A percentile compares a stretch with the other conserved stretches of the same genome.
Conservation (phyloP, 805 yeast species). For the Yamadazyma takamatsuzukensis region DNA sequence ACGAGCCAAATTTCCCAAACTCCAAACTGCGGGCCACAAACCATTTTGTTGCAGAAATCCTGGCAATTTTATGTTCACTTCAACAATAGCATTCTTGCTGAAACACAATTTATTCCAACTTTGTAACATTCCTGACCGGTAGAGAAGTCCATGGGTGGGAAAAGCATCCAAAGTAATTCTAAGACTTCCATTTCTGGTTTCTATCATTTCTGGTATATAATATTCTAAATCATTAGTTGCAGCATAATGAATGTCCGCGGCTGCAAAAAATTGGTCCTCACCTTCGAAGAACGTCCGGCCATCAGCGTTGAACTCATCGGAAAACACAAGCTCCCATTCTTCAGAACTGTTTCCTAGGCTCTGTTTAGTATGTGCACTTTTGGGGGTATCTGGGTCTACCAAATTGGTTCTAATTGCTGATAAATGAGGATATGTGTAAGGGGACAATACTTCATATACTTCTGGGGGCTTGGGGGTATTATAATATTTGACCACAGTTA, state of each 20-base stretch:
- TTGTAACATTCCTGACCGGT: conserved; percentile 36
- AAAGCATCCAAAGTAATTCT: conserved; percentile 29
- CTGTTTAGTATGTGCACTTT: conserved; percentile 42
- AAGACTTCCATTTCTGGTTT: conserved; percentile 32
- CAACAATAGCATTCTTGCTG: conserved; percentile 27
- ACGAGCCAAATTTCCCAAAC: conserved; percentile 35
- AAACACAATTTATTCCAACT: conserved; percentile 34
- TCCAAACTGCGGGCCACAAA: conserved; percentile 39
- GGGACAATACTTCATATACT: conserved; percentile 39
- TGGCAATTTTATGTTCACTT: conserved; percentile 28
- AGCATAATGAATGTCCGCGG: conserved; percentile 32
- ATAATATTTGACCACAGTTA: conserved; percentile 5
- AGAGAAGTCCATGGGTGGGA: conserved; percentile 23
- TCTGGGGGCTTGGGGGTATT: conserved; percentile 10
- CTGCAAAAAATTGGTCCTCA: conserved; percentile 37
- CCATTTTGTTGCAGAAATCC: conserved; percentile 29
- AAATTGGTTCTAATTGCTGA: conserved; percentile 58
- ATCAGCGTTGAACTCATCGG: conserved; percentile 37
- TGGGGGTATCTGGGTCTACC: conserved; percentile 73
- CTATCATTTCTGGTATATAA: conserved; percentile 35
- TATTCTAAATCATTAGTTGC: conserved; percentile 39
- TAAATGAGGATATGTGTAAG: conserved; percentile 55
- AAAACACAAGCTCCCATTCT: conserved; percentile 31
- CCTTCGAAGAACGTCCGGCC: conserved; percentile 37
- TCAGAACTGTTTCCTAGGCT: conserved; percentile 27